Evolutionary conservation across 1,139 yeast species (phyloP), one percentile per base, ranked within the genome.

Genomic region (Meyerozyma guilliermondii): DNA sequence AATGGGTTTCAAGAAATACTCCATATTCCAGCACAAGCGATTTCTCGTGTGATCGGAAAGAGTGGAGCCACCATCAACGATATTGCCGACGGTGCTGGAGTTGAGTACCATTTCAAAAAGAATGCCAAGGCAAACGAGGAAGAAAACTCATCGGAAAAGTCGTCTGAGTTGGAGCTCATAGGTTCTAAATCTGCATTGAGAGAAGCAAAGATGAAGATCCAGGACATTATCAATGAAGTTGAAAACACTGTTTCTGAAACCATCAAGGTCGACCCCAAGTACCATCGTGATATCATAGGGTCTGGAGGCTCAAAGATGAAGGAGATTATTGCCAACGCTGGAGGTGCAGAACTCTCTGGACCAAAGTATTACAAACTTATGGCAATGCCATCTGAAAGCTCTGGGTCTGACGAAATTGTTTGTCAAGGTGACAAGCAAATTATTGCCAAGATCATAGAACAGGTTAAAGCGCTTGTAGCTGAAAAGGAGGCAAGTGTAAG

Each of bases 41-140:
- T 91, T 48, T 75, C 97, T 14, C 76, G 91, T 59, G 83, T 94
- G 45, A 89, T 94, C 60, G 98, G 98, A 57, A 87, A 85, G 57
- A 73, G 76, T 46, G 98, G 98, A 61, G 94, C 86, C 51, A 79
- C 76, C 46, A 86, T 94, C 55, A 87, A 83, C 49, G 89, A 86
- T 58, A 82, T 94, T 46, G 80, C 88, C 52, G 94, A 83, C 50
- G 87, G 82, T 40, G 75, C 84, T 43, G 95, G 92, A 47, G 81
- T 89, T 42, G 85, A 85, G 51, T 80, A 87, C 62, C 78, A 78
- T 50, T 80, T 85, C 57, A 62, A 71, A 50, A 76, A 79, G 53
- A 77, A 76, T 46, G 65, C 62, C 28, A 66, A 61, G 28, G 63
- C 63, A 29, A 63, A 59, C 46, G 55, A 59, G 34, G 51, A 62